phyloP scores from a whole-genome alignment of 305 asterid genomes.

The Stenogyne calaminthoides region DNA sequence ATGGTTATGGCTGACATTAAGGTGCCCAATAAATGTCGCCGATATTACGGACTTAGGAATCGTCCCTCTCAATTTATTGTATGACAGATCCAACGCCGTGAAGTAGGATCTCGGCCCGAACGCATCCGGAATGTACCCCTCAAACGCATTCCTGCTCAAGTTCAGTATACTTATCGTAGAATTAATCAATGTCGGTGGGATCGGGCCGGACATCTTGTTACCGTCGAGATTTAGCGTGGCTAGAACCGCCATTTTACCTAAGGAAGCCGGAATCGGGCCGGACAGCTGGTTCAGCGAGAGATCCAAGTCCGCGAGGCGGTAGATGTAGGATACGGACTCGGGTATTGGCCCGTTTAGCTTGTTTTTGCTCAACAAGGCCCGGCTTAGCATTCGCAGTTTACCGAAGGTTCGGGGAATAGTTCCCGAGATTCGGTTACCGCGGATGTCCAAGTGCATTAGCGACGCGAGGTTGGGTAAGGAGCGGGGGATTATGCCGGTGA shows the following conservation, averaged over 20 bases:
- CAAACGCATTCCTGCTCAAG: constrained; percentile 59
- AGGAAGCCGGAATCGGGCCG: constrained; percentile 67
- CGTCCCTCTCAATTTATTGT: constrained; percentile 52
- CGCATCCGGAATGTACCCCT: constrained; percentile 64
- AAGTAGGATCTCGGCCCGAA: constrained; percentile 70
- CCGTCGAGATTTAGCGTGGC: constrained; percentile 86
- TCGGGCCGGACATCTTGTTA: constrained; percentile 56
- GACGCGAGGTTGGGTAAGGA: constrained; percentile 61
- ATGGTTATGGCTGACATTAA: constrained; percentile 85
- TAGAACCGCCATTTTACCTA: constrained; percentile 79
- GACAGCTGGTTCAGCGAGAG: constrained; percentile 68
- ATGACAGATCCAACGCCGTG: constrained; percentile 64
- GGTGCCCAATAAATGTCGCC: constrained; percentile 68
- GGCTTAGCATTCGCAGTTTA: constrained; percentile 68
- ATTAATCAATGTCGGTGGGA: constrained; percentile 54
- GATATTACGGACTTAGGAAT: constrained; percentile 60
- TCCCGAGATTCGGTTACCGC: constrained; percentile 63
- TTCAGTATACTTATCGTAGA: constrained; percentile 61
- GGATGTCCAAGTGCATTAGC: constrained; percentile 72
- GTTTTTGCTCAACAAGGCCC: constrained; percentile 75
- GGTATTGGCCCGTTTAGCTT: constrained; percentile 62
- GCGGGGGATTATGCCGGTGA: constrained; percentile 65
- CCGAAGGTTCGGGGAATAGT: constrained; percentile 60
- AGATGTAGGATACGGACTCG: constrained; percentile 58
- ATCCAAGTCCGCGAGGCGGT: constrained; percentile 77